phyloP scores from a whole-genome alignment of 1,139 yeast genomes.

The Candida sanyaensis region DNA sequence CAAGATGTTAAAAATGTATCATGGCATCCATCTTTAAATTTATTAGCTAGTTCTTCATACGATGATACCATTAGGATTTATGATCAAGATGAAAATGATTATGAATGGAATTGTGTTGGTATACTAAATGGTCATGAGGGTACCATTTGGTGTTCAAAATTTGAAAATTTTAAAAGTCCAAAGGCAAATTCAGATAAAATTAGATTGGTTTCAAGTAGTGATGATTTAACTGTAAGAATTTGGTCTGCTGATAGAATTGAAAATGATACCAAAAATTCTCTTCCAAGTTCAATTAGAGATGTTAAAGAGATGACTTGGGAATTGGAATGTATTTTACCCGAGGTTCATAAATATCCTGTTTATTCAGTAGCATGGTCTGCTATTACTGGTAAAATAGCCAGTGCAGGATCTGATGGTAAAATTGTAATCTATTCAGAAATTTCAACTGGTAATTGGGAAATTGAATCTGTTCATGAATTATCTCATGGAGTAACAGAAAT shows the following conservation, averaged over 20 bases:
- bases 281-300: constrained; percentile 65
- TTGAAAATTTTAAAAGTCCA: constrained; percentile 46
- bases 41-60: constrained; percentile 85
- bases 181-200: constrained; percentile 23
- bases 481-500: constrained; percentile 83
- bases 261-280: constrained; percentile 17
- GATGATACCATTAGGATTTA: constrained; percentile 88
- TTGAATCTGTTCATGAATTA: constrained; percentile 50
- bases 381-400: constrained; percentile 69
- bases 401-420: constrained; percentile 85
- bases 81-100: constrained; percentile 74
- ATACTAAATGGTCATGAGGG: constrained; percentile 82
- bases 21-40: constrained; percentile 76
- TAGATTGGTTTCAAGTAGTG: constrained; percentile 78
- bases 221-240: constrained; percentile 71
- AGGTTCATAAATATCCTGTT: constrained; percentile 67
- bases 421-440: constrained; percentile 65
- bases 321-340: constrained; percentile 62
- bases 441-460: constrained; percentile 51
- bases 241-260: constrained; percentile 54
- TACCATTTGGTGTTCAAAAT: constrained; percentile 91
- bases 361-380: constrained; percentile 85
- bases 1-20: constrained; percentile 91
- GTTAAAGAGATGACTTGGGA: constrained; percentile 77
- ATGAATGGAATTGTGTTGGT: constrained; percentile 90